Conservation (phyloP, 75 land plant species). For the Cryptomeria japonica region DNA sequence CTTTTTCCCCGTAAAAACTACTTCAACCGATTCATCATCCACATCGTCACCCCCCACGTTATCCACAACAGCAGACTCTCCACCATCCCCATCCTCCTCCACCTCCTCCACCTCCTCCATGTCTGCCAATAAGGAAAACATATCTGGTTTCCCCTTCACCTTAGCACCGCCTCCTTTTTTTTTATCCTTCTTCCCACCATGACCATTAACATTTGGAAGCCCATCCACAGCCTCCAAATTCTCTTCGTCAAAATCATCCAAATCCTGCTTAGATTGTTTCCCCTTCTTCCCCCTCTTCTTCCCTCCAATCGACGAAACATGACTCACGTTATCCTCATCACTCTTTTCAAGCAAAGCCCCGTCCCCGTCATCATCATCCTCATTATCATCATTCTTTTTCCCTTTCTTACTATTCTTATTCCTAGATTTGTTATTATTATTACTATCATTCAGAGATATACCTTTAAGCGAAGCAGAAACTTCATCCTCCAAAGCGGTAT, state of each 20-base stretch:
- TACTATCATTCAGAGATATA: not conserved
- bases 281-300: constrained; percentile 68
- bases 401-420: constrained; percentile 26
- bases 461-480: not conserved
- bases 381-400: constrained; percentile 15
- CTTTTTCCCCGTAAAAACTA: constrained; percentile 36
- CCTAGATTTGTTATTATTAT: not conserved
- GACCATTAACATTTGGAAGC: constrained; percentile 9
- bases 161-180: constrained; percentile 9
- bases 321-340: constrained; percentile 17
- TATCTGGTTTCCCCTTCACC: constrained; percentile 11
- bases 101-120: constrained; percentile 11
- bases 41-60: not conserved
- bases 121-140: constrained; percentile 34
- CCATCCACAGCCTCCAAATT: constrained; percentile 3
- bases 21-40: constrained; percentile 12
- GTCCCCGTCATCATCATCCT: constrained; percentile 23
- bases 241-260: constrained; percentile 11
- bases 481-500: not conserved
- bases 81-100: not conserved
- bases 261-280: constrained; percentile 1
- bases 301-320: constrained; percentile 14
- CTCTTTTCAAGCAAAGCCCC: not conserved
- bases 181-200: not conserved
- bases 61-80: not conserved